Percentiles rank a stretch among this genome's conserved stretches.
These are phyloP conservation scores for Neurospora sp. DNA, from an alignment of 495 filamentous ascomycete genomes.

Conservation along the genomic window DNA sequence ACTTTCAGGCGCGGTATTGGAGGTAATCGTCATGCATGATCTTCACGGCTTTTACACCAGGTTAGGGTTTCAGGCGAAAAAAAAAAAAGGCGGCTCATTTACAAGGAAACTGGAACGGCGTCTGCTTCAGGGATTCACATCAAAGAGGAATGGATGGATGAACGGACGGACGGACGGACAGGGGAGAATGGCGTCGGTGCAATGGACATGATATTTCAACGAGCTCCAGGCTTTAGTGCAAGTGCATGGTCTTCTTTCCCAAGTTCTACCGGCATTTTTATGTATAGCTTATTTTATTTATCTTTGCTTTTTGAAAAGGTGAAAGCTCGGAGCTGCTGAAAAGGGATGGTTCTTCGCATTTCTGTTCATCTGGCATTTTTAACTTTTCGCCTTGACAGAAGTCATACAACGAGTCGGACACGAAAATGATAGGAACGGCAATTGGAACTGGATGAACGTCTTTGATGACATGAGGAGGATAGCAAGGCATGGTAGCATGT, in stretches of 20 bases:
- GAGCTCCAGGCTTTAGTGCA: not conserved
- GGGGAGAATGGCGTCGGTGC: not conserved
- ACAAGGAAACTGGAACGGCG: not conserved
- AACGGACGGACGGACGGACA: not conserved
- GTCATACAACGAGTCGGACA: not conserved
- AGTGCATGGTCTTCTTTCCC: not conserved
- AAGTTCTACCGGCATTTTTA: not conserved
- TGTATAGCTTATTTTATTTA: not conserved
- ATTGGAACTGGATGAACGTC: not conserved
- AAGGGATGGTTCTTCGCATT: not conserved
- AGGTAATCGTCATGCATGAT: not conserved
- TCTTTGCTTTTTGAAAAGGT: not conserved
- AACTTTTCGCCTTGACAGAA: not conserved
- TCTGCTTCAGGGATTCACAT: not conserved
- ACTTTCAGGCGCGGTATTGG: not conserved
- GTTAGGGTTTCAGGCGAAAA: not conserved
- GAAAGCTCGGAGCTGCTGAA: not conserved
- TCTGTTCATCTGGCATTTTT: not conserved
- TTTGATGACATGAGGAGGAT: not conserved
- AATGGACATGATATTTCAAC: not conserved
- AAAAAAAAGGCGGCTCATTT: not conserved
- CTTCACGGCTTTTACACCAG: not conserved
- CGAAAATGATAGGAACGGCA: not conserved
- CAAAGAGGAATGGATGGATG: not conserved
- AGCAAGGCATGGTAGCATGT: not conserved